Base-by-base conservation (phyloP, 306 rosid genomes). In the Sicyos baderoa region DNA sequence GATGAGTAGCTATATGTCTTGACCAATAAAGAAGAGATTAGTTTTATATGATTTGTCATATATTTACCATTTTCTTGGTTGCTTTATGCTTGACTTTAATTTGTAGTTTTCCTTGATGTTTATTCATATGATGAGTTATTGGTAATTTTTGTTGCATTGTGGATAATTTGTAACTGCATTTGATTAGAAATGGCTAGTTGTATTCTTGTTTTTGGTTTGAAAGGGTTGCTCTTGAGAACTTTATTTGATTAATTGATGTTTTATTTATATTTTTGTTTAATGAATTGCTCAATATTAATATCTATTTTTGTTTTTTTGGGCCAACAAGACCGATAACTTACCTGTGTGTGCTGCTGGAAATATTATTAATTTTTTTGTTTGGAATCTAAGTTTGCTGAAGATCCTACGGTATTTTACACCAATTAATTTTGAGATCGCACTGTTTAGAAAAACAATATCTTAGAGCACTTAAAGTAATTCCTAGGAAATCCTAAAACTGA, bases 11-110 rank as follows among this genome's bases (percentile, higher is more conserved):
- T 74, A 66, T 74, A 66, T 73, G 75, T 75, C 77, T 72, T 77
- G 76, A 80, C 75, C 53, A 86, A 88, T 81, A 82, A 78, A 86
- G 35, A 75, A 68, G 77, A 35, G 59, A 40, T 40, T 74, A 79
- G 77, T 81, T 76, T 67, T 47, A 71, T 76, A 74, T 60, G 25
- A 71, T 32, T 52, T 75, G 56, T 58, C 35, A 56, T 21, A 9
- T 25, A 58, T 13, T 47, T 54, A 37, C 56, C 54, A 72, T 72
- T 25, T 35, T 70, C 14, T 2, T 21, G 19, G n/a, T 47, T 47
- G 11, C 29, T 10, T 42, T 19, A 17, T 27, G 13, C 40, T 13
- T 44, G 40, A 21, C 22, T 65, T 64, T 29, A 15, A 14, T 27
- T 4, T 12, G 6, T 45, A 47, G 7, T 59, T 29, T 59, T 59